A percentile compares a stretch with the other conserved stretches of the same genome.
phyloP scores from a whole-genome alignment of 2,329 filamentous ascomycete genomes.

The Fusarium palustre region DNA sequence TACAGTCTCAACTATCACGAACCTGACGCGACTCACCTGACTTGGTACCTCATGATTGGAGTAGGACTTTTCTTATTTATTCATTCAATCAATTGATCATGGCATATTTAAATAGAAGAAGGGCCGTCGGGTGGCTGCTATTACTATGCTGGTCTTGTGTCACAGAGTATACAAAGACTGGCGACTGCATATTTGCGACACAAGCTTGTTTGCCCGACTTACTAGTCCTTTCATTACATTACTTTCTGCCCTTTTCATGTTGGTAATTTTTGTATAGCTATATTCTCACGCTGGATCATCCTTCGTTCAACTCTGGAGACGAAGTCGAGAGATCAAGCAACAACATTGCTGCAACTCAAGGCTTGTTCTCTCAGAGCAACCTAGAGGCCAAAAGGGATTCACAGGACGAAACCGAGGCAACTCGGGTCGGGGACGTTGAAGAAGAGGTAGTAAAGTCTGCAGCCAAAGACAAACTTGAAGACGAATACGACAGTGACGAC shows the following conservation, averaged over 20 bases:
- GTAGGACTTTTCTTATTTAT: background rate
- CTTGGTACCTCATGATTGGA: constrained; percentile 19
- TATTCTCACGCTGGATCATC: constrained; percentile 29
- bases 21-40: constrained; percentile 42
- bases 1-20: constrained; percentile 35
- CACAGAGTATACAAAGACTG: constrained; percentile 20
- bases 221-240: background rate
- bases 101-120: constrained; percentile 28
- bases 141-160: constrained; percentile 25
- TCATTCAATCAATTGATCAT: background rate
- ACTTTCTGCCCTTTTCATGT: background rate
- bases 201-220: constrained; percentile 4
- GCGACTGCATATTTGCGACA: constrained; percentile 35
- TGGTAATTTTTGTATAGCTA: background rate
- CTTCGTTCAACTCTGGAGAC: constrained; percentile 21
- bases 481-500: constrained; percentile 37
- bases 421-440: constrained; percentile 6
- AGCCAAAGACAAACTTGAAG: background rate
- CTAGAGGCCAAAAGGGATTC: constrained; percentile 13
- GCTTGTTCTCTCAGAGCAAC: constrained; percentile 17
- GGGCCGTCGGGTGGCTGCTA: background rate
- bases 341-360: constrained; percentile 33
- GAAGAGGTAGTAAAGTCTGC: background rate
- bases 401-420: constrained; percentile 3
- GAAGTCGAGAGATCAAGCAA: constrained; percentile 28